Evolutionary conservation across 805 yeast genomes (phyloP).

Genomic region (Peterozyma xylosa): DNA sequence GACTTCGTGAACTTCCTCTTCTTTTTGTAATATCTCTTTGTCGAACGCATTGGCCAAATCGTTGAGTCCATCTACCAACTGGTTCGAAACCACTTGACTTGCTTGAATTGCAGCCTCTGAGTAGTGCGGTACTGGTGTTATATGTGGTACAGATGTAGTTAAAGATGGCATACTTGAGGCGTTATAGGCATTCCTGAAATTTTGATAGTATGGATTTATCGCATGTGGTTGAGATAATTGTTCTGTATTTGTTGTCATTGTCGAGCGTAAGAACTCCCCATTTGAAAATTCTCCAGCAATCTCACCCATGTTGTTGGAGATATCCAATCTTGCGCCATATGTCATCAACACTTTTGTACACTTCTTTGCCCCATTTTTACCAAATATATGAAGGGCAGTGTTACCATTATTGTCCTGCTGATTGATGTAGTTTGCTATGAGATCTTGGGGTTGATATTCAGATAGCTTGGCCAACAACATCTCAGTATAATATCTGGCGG

Average conservation of each 20-base stretch:
- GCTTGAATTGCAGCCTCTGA: conserved; percentile 50
- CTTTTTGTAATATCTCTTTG: conserved; percentile 36
- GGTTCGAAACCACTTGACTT: conserved; percentile 40
- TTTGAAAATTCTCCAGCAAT: conserved; percentile 30
- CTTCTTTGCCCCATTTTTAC: conserved; percentile 34
- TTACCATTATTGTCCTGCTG: conserved; percentile 52
- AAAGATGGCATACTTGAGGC: conserved; percentile 6
- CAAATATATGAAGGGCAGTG: conserved; percentile 46
- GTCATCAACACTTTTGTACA: conserved; percentile 36
- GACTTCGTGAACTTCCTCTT: conserved; percentile 25
- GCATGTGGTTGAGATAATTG: conserved; percentile 5
- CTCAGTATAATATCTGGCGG: conserved; percentile 80
- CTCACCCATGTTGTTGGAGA: conserved; percentile 35
- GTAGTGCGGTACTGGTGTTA: conserved; percentile 28
- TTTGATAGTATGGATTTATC: conserved; percentile 11
- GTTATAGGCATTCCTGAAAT: conserved; percentile 9
- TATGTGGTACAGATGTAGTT: conserved; percentile 8
- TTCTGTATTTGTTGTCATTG: conserved; percentile 7
- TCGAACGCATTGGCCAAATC: conserved; percentile 46
- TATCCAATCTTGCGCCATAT: conserved; percentile 48
- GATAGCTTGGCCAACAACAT: conserved; percentile 66
- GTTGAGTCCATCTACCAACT: conserved; percentile 40
- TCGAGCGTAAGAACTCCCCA: conserved; percentile 15
- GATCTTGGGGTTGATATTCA: conserved; percentile 53
- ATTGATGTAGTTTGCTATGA: conserved; percentile 49